Evolutionary conservation across 2,329 filamentous ascomycete species (phyloP).

Genomic region (Trichophyton benhamiae): DNA sequence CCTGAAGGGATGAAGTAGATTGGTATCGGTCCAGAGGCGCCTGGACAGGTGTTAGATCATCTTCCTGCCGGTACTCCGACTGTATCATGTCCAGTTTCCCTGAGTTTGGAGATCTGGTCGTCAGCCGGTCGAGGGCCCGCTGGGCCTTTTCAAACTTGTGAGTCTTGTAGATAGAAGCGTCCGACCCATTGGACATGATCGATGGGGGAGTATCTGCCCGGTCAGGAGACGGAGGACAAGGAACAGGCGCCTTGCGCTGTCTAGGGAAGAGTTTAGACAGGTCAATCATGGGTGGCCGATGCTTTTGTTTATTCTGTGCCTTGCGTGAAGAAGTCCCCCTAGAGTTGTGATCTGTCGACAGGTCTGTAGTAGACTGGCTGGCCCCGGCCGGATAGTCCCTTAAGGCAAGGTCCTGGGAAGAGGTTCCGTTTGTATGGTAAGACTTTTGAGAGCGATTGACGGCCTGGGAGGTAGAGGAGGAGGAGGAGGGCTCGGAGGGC

Average conservation of each 20-base stretch:
- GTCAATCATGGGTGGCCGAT: slow-evolving; percentile 30
- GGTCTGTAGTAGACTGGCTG: slow-evolving; percentile 13
- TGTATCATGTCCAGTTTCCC: slow-evolving; percentile 16
- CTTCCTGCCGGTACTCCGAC: slow-evolving; percentile 9
- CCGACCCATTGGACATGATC: slow-evolving; percentile 25
- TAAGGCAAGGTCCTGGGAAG: slow-evolving; percentile 20
- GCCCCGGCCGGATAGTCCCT: slow-evolving; percentile 3
- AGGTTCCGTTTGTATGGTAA: slow-evolving; percentile 14
- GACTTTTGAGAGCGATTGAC: slow-evolving; percentile 35
- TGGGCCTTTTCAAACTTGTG: slow-evolving; percentile 15
- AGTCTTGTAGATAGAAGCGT: slow-evolving; percentile 18
- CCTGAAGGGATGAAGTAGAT: background rate
- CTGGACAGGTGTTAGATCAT: background rate
- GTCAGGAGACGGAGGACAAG: slow-evolving; percentile 31
- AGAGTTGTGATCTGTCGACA: slow-evolving; percentile 9
- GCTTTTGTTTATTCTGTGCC: slow-evolving; percentile 24
- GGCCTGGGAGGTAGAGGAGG: slow-evolving; percentile 36
- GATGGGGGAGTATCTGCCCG: slow-evolving; percentile 20
- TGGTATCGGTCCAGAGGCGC: background rate
- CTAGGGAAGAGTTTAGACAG: slow-evolving; percentile 33
- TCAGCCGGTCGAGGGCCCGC: slow-evolving; percentile 18
- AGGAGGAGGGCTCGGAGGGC: slow-evolving; percentile 34
- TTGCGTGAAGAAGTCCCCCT: background rate
- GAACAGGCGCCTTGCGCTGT: slow-evolving; percentile 22
- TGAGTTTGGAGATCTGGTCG: slow-evolving; percentile 16